Evolutionary conservation across 371 early-diverging fungal genomes (phyloP), one percentile per base, ranked within the genome.

Genomic region (Saksenaea oblongispora): DNA sequence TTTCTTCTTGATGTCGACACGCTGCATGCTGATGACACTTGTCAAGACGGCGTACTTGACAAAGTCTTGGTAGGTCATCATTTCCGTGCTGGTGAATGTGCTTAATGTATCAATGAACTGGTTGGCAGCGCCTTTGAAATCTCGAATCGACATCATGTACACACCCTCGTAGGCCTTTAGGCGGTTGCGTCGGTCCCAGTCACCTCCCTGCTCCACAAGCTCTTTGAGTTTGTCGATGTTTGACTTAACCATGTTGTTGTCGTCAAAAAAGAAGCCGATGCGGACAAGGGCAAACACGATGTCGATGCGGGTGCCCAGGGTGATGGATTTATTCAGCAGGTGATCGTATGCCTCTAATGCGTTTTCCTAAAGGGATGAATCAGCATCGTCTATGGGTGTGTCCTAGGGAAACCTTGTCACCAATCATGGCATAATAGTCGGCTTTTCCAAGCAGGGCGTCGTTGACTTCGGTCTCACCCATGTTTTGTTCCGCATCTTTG

Each of bases 111-210:
- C 99, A 65, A 97, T 82, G 59, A 99, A 94, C 57, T 95, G 84
- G 53, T 86, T 74, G 11, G 95, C 91, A 0, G 98, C 96, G 11
- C 91, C 91, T 72, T 95, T 93, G 78, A 99, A 99, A 76, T 99
- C 92, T 56, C 99, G 92, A 65, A 92, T 90, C 18, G 95, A 92
- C 85, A 99, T 88, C 67, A 88, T 74, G 83, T 94, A 96, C 24
- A 98, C 83, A 57, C 97, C 99, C 70, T 98, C 93, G 71, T 99
- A 98, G 0, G 98, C 98, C 86, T 99, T 99, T 44, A 98, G 89
- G 61, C 99, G 91, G 83, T 99, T 99, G 65, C 98, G 91, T 66
- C 99, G 89, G 82, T 99, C 99, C 99, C 99, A 99, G 84, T 99
- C 99, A 27, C 99, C 98, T 37, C 98, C 98, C 78, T 95, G 93